These are phyloP conservation scores for Conringia planisiliqua DNA, from an alignment of 345 rosid species.

Conservation along the genomic window DNA sequence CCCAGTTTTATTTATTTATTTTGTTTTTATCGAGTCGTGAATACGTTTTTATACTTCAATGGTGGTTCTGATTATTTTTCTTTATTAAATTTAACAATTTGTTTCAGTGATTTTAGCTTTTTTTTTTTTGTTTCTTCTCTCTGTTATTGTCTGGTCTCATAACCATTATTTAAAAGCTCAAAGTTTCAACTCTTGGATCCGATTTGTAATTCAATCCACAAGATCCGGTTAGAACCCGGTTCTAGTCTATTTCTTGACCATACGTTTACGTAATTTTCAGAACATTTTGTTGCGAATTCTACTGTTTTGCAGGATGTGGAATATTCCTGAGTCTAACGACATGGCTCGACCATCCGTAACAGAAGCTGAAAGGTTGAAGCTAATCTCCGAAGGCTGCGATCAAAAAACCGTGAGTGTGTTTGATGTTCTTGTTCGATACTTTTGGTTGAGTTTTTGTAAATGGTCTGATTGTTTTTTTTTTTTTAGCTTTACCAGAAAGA, in stretches of 20 bases:
- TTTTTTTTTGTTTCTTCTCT: too few species aligned
- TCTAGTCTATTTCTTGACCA: too few species aligned
- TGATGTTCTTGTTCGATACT: background rate
- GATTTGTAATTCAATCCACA: too few species aligned
- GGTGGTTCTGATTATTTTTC: background rate
- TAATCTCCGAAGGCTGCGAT: constrained; percentile 78
- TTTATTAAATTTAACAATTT: too few species aligned
- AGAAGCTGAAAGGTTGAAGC: constrained; percentile 71
- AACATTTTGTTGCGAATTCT: constrained; percentile 12
- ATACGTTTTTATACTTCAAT: background rate
- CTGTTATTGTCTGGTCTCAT: too few species aligned
- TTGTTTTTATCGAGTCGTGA: background rate
- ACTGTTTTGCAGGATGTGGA: constrained; percentile 58
- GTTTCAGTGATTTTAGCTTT: too few species aligned
- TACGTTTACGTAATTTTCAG: background rate
- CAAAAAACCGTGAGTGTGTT: constrained; percentile 59
- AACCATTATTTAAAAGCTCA: too few species aligned
- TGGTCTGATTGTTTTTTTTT: constrained; percentile 36
- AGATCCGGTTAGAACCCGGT: too few species aligned
- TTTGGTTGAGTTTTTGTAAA: constrained; percentile 2
- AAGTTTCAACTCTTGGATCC: too few species aligned
- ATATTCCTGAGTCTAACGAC: constrained; percentile 63
- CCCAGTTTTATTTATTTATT: background rate
- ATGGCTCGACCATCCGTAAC: constrained; percentile 50
- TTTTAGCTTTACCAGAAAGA: constrained; percentile 64